Conservation (phyloP, 768 basidiomycete species). For the Russula ochroleuca region DNA sequence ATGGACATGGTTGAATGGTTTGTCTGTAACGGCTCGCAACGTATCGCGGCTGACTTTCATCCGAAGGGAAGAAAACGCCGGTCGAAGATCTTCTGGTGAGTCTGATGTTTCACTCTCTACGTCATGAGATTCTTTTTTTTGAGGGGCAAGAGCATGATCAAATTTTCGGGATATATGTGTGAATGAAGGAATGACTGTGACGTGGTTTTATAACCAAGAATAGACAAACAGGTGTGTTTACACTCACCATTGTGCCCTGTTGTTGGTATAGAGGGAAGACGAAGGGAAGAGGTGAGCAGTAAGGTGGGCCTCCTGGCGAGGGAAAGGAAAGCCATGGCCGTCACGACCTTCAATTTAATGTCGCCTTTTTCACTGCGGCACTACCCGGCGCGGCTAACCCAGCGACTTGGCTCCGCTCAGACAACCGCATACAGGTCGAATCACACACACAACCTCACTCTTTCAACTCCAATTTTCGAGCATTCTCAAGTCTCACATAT, state of each 20-base stretch:
- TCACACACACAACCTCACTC: not conserved
- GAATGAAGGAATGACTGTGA: conserved; percentile 16
- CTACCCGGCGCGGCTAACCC: not conserved
- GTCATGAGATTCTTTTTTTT: not conserved
- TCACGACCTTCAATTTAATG: not conserved
- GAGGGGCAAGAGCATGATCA: conserved; percentile 22
- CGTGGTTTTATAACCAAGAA: not conserved
- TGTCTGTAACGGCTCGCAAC: conserved; percentile 54
- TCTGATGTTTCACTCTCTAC: conserved; percentile 5
- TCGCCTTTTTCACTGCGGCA: not conserved
- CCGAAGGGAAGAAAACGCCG: conserved; percentile 35
- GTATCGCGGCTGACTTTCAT: conserved; percentile 36
- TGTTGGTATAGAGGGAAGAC: not conserved
- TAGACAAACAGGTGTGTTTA: not conserved
- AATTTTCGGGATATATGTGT: conserved; percentile 14
- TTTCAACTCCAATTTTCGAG: not conserved
- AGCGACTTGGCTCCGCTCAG: not conserved
- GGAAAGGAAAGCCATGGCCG: conserved; percentile 6
- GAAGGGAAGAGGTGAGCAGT: not conserved
- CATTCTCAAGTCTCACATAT: not conserved
- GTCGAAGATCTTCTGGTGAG: not conserved
- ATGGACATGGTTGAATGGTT: conserved; percentile 59
- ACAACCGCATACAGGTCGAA: not conserved
- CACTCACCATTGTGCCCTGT: conserved; percentile 6
- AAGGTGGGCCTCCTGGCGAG: conserved; percentile 3